These are phyloP conservation scores for Neonectria coccinea DNA, from an alignment of 2,329 filamentous ascomycete genomes.

Conservation along the genomic window DNA sequence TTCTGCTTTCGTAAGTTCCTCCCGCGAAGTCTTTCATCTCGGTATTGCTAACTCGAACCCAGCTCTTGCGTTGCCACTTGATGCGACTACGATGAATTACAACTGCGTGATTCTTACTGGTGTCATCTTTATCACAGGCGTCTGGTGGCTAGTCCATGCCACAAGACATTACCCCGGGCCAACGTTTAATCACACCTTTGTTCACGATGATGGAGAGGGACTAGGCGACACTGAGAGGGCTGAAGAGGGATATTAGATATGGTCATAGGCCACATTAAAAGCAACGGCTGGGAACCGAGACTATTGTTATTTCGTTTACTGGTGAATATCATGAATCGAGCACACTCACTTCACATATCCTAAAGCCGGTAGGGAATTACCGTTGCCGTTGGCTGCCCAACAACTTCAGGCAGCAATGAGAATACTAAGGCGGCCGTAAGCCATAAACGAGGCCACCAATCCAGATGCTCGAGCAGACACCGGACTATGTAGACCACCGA, in stretches of 20 bases:
- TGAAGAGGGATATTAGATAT: neutral
- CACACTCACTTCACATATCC: too few relatives aligned
- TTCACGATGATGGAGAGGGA: constrained; percentile 12
- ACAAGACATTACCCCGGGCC: constrained; percentile 38
- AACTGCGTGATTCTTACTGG: constrained; percentile 42
- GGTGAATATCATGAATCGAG: neutral
- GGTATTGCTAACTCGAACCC: constrained; percentile 4
- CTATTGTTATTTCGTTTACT: neutral
- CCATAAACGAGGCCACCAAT: too few relatives aligned
- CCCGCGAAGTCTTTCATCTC: neutral
- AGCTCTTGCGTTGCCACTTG: constrained; percentile 41
- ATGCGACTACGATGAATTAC: constrained; percentile 43
- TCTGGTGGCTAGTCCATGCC: constrained; percentile 41
- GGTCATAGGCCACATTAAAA: neutral
- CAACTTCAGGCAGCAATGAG: too few relatives aligned
- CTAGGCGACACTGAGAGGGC: neutral
- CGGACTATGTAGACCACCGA: too few relatives aligned
- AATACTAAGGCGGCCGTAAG: too few relatives aligned
- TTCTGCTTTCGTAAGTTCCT: constrained; percentile 44
- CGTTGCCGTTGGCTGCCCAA: too few relatives aligned
- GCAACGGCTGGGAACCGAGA: neutral
- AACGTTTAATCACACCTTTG: constrained; percentile 23
- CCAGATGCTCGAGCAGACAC: too few relatives aligned
- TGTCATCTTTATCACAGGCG: constrained; percentile 28
- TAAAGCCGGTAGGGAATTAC: too few relatives aligned